Conservation (phyloP, 495 filamentous ascomycete species). For the Astrothelium macrocarpum region DNA sequence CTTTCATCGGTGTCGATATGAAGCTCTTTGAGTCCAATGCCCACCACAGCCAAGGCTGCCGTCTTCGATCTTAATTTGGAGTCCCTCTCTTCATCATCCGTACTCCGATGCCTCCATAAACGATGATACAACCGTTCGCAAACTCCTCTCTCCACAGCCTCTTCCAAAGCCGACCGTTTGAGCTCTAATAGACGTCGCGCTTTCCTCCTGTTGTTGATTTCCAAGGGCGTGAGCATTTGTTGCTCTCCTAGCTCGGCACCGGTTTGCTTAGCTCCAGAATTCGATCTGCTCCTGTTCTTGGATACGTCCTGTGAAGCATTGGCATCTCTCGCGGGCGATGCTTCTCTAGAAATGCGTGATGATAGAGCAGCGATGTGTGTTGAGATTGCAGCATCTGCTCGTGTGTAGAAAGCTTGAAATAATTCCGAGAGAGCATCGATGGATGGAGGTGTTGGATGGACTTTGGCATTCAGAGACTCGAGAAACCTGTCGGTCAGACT, state of each 20-base stretch:
- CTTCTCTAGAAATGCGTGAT: conserved; percentile 59
- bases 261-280: conserved; percentile 10
- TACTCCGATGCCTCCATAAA: conserved; percentile 83
- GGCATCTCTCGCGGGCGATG: conserved; percentile 36
- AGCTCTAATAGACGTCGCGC: conserved; percentile 67
- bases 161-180: conserved; percentile 69
- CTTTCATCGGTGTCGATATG: conserved; percentile 60
- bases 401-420: conserved; percentile 90
- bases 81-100: conserved; percentile 89
- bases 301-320: conserved; percentile 14
- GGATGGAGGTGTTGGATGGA: conserved; percentile 72
- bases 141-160: conserved; percentile 80
- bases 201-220: conserved; percentile 68
- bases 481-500: conserved; percentile 92
- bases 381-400: conserved; percentile 70
- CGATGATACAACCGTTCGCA: conserved; percentile 80
- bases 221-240: conserved; percentile 86
- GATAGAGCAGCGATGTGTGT: conserved; percentile 81
- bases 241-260: conserved; percentile 41
- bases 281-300: conserved; percentile 13
- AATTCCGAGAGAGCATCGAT: conserved; percentile 74
- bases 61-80: conserved; percentile 92
- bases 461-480: conserved; percentile 78
- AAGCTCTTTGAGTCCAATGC: conserved; percentile 78
- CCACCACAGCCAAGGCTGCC: conserved; percentile 79